These are phyloP conservation scores for Anaeromyces robustus DNA, from an alignment of 192 early-diverging fungal species.

Conservation along the genomic window DNA sequence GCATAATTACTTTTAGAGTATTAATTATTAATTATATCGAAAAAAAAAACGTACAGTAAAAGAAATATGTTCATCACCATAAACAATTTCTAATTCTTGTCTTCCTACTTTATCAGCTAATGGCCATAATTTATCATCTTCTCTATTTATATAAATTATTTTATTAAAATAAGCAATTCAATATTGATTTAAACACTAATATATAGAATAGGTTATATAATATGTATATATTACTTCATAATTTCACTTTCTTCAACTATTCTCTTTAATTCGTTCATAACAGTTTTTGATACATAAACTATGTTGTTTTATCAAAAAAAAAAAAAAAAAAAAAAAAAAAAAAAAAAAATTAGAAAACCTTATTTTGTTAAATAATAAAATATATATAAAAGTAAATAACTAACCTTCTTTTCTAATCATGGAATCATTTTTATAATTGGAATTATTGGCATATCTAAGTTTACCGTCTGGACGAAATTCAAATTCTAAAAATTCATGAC, in stretches of 20 bases:
- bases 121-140: slow-evolving; percentile 87
- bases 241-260: slow-evolving; percentile 82
- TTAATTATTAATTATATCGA: no score
- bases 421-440: slow-evolving; percentile 92
- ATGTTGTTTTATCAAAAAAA: not conserved
- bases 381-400: not conserved
- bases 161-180: slow-evolving; percentile 2
- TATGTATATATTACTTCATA: slow-evolving; percentile 43
- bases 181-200: not conserved
- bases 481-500: slow-evolving; percentile 98
- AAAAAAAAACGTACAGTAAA: slow-evolving; percentile 46
- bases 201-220: not conserved
- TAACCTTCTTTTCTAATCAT: slow-evolving; percentile 85
- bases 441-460: slow-evolving; percentile 93
- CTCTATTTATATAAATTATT: slow-evolving; percentile 25
- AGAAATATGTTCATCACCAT: slow-evolving; percentile 81
- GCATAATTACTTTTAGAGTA: no score
- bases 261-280: slow-evolving; percentile 75
- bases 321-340: no score
- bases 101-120: slow-evolving; percentile 72
- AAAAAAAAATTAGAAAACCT: no score
- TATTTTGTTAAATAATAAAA: slow-evolving; percentile 1
- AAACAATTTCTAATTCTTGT: slow-evolving; percentile 87
- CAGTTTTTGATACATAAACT: slow-evolving; percentile 61
- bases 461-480: slow-evolving; percentile 75